Evolutionary conservation across 495 filamentous ascomycete genomes (phyloP), one percentile per base, ranked within the genome.

Genomic region (Daldinia childiae): DNA sequence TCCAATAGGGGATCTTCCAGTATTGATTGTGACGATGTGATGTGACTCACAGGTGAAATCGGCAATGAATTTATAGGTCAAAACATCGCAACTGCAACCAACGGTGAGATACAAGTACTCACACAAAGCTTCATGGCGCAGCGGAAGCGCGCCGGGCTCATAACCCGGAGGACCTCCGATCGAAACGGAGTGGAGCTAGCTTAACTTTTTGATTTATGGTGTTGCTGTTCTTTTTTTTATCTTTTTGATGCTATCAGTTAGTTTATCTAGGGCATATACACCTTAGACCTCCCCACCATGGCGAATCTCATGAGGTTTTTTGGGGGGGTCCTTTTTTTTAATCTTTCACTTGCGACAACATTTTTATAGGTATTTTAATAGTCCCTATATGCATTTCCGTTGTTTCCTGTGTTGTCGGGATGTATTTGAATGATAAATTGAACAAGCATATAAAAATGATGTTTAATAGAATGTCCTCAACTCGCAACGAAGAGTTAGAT

Each of bases 81-180:
- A 39, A n/a, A 43, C n/a, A 54, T 8, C 6, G 7, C 27, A 0
- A 6, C 4, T 8, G 12, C 17, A 3, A 58, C 30, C 56, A 39
- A 30, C 24, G 4, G 0, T 4, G 29, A 27, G 29, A 54, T 54
- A 54, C 15, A 9, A 54, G 15, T 45, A 8, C 17, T 19, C 19
- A 9, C 43, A 7, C 51, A 56, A 78, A 81, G 82, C 79, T 78
- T 75, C 74, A 71, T 82, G 77, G 79, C 79, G 79, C 82, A 82
- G 79, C 60, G 79, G 80, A 81, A 82, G 81, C 75, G 76, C 78
- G 79, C 79, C 78, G 82, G 79, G 79, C 79, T 82, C 81, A 79
- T 83, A 83, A 83, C 79, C 77, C 81, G 80, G 79, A 82, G 81
- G 81, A 73, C 79, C 71, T 80, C 71, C 64, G 79, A 81, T 82